phyloP scores from a whole-genome alignment of 139 green algal species.

The Tetratostichococcus sp. region DNA sequence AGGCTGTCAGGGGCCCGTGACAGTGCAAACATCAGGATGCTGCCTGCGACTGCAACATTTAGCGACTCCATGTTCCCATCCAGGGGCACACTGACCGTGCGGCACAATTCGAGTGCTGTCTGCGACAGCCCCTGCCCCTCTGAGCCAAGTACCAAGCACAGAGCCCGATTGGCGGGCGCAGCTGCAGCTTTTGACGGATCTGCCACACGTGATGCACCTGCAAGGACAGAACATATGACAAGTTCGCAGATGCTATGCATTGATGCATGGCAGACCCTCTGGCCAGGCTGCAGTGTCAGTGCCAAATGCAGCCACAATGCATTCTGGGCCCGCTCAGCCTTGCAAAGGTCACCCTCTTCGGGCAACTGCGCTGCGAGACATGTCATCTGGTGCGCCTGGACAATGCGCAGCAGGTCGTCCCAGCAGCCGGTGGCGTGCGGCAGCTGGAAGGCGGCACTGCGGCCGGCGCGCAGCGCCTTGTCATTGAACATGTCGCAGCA shows the following conservation, averaged over 20 bases:
- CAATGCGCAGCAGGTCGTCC: constrained; percentile 25
- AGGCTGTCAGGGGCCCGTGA: neutral
- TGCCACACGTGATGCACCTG: too few relatives aligned
- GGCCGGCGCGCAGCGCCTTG: constrained; percentile 43
- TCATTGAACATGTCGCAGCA: constrained; percentile 79
- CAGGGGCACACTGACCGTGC: constrained; percentile 64
- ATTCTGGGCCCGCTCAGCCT: neutral
- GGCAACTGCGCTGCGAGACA: constrained; percentile 50
- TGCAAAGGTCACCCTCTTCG: neutral
- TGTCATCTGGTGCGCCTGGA: constrained; percentile 16
- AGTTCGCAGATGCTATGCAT: too few relatives aligned
- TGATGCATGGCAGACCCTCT: neutral
- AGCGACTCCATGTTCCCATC: constrained; percentile 64
- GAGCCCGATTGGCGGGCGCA: neutral
- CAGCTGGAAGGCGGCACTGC: constrained; percentile 46
- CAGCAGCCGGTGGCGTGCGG: constrained; percentile 22
- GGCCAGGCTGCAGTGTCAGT: too few relatives aligned
- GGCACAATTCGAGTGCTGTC: constrained; percentile 27
- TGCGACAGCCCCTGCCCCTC: constrained; percentile 72
- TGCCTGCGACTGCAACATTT: constrained; percentile 74
- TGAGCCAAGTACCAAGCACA: constrained; percentile 71
- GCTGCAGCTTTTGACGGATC: too few relatives aligned
- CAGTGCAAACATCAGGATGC: constrained; percentile 49
- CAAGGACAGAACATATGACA: too few relatives aligned
- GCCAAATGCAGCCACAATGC: neutral